Conservation (phyloP, 2,329 filamentous ascomycete genomes). For the Xylaria sp. region DNA sequence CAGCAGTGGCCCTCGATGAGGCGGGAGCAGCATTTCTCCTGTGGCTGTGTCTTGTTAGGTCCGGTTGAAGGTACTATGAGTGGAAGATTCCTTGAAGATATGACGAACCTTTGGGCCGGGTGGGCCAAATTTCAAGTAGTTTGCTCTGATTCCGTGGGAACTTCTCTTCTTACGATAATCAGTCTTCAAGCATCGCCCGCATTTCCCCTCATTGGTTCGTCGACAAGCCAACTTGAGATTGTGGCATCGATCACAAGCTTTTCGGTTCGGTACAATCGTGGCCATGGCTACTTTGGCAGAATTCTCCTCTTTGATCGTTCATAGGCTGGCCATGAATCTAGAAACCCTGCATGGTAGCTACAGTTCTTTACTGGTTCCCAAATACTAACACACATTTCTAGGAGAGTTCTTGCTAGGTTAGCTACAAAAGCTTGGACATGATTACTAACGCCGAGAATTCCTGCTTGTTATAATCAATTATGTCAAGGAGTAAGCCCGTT, state of each 20-base stretch:
- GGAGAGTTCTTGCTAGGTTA: neutral
- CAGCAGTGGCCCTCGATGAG: slow-evolving; percentile 11
- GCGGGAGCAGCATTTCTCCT: neutral
- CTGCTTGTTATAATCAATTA: slow-evolving; percentile 5
- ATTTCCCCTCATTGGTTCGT: slow-evolving; percentile 53
- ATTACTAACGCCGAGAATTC: slow-evolving; percentile 12
- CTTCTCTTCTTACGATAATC: slow-evolving; percentile 44
- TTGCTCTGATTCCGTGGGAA: neutral
- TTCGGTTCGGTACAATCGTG: slow-evolving; percentile 45
- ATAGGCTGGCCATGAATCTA: neutral
- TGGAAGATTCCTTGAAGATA: neutral
- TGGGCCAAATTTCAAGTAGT: slow-evolving; percentile 22
- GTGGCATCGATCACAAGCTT: slow-evolving; percentile 60
- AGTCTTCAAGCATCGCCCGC: slow-evolving; percentile 56
- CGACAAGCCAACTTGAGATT: slow-evolving; percentile 59
- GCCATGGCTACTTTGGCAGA: neutral
- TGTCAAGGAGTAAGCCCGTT: neutral
- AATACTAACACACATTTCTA: slow-evolving; percentile 6
- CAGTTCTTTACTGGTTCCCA: neutral
- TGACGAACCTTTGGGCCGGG: slow-evolving; percentile 12
- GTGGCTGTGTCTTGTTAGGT: slow-evolving; percentile 5
- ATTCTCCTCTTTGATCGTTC: neutral
- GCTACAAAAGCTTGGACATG: neutral
- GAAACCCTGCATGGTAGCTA: neutral
- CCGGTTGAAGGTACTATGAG: neutral